Conservation (phyloP, 192 early-diverging fungal genomes). For the Pilaira anomala region DNA sequence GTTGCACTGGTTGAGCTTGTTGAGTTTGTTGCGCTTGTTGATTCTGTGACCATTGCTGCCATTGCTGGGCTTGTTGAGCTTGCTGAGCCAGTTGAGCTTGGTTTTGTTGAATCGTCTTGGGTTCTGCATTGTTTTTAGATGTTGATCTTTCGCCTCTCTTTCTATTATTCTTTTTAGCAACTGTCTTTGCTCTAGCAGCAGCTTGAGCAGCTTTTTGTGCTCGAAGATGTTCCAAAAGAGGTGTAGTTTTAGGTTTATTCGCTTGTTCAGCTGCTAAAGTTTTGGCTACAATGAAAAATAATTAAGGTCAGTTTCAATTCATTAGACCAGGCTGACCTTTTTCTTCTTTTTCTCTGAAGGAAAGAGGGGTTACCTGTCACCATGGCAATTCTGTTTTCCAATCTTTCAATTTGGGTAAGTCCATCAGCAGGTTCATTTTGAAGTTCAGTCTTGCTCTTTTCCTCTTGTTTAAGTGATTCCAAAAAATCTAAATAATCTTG, state of each 20-base stretch:
- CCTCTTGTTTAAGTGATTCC: constrained; percentile 58
- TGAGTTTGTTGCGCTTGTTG: too few species aligned
- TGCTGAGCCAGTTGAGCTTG: too few species aligned
- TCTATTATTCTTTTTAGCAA: constrained; percentile 9
- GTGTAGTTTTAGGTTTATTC: constrained; percentile 68
- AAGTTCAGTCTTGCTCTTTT: constrained; percentile 35
- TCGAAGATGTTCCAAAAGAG: constrained; percentile 69
- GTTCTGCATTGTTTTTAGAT: too few species aligned
- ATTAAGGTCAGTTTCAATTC: neutral
- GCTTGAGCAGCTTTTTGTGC: constrained; percentile 69
- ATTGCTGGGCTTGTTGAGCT: too few species aligned
- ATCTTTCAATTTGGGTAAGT: constrained; percentile 51
- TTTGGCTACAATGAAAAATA: constrained; percentile 26
- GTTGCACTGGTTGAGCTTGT: too few species aligned
- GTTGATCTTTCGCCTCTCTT: neutral
- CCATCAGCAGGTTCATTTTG: constrained; percentile 40
- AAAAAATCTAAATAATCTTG: constrained; percentile 74
- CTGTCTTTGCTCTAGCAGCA: constrained; percentile 48
- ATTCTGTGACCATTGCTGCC: too few species aligned
- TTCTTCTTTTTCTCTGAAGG: neutral
- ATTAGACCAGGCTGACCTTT: neutral
- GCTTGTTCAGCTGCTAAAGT: constrained; percentile 31
- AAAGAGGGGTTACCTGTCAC: constrained; percentile 38
- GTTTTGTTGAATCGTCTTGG: neutral
- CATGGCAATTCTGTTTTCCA: constrained; percentile 33